Evolutionary conservation across 2,329 filamentous ascomycete species (phyloP).

Genomic region (Ustulina deusta): DNA sequence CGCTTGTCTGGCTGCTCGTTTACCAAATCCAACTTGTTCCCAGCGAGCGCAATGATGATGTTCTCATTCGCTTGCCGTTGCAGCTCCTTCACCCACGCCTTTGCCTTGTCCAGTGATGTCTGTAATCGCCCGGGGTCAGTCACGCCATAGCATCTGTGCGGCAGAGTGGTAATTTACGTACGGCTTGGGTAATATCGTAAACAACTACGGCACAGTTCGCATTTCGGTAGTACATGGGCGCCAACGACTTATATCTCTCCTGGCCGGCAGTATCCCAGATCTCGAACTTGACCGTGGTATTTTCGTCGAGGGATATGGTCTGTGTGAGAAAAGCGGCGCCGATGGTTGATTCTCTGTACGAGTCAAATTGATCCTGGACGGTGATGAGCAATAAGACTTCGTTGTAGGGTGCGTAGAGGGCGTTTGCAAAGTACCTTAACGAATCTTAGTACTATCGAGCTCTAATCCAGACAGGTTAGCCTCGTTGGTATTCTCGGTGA

Average conservation of each 20-base stretch:
- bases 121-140: conserved; percentile 56
- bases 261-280: conserved; percentile 99
- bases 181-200: conserved; percentile 99
- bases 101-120: conserved; percentile 98
- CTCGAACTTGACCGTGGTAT: conserved; percentile 99
- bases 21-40: conserved; percentile 97
- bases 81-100: conserved; percentile 98
- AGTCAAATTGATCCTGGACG: conserved; percentile 94
- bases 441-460: conserved; percentile 96
- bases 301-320: conserved; percentile 97
- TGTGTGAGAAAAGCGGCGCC: conserved; percentile 98
- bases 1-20: conserved; percentile 96
- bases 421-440: conserved; percentile 77
- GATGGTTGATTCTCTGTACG: conserved; percentile 96
- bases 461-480: conserved; percentile 65
- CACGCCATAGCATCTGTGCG: conserved; percentile 8
- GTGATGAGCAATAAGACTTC: conserved; percentile 28
- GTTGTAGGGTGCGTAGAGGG: conserved; percentile 41
- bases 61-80: conserved; percentile 99
- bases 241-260: conserved; percentile 98
- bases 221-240: conserved; percentile 99
- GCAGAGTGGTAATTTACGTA: conserved; percentile 63
- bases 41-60: conserved; percentile 97
- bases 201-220: conserved; percentile 99
- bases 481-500: conserved; percentile 39